Percentiles rank a stretch among this genome's conserved stretches.
phyloP scores from a whole-genome alignment of 148 eudicot species.

The Rhododendron griersonianum region DNA sequence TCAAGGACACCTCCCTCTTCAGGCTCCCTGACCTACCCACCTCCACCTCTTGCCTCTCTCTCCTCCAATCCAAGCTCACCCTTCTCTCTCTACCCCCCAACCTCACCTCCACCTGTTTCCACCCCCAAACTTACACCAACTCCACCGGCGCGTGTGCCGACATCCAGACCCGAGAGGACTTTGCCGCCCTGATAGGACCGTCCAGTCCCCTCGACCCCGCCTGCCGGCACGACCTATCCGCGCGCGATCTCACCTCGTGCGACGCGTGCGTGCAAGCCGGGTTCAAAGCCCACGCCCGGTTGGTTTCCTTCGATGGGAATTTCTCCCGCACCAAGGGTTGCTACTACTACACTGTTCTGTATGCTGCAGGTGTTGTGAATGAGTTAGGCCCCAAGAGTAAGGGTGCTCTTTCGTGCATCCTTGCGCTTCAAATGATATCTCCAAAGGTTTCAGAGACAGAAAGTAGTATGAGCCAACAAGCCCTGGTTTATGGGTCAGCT shows the following conservation, averaged over 20 bases:
- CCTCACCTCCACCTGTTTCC: constrained; percentile 46
- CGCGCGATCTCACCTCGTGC: constrained; percentile 49
- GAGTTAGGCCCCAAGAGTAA: constrained; percentile 45
- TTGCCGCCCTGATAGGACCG: constrained; percentile 42
- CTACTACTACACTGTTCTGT: constrained; percentile 57
- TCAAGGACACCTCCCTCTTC: constrained; percentile 47
- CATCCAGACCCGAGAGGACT: constrained; percentile 43
- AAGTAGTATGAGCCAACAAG: no score
- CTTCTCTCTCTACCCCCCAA: constrained; percentile 41
- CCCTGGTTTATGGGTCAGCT: no score
- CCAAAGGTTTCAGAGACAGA: no score
- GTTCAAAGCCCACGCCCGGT: constrained; percentile 28
- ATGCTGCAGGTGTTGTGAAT: constrained; percentile 71
- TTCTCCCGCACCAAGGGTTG: constrained; percentile 48
- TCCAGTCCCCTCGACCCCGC: constrained; percentile 38
- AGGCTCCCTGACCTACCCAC: constrained; percentile 45
- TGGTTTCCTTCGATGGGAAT: constrained; percentile 48
- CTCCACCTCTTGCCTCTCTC: constrained; percentile 47
- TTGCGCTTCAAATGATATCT: no score
- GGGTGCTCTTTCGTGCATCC: no score
- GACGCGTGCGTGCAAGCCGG: constrained; percentile 61
- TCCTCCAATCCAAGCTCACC: constrained; percentile 47
- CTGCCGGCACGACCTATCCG: constrained; percentile 45
- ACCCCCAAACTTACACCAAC: constrained; percentile 49
- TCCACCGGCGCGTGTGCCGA: constrained; percentile 48